Percentiles rank a stretch among this genome's conserved stretches.
These are phyloP conservation scores for Cicer pinnatifidum DNA, from an alignment of 306 rosid genomes.

Conservation along the genomic window DNA sequence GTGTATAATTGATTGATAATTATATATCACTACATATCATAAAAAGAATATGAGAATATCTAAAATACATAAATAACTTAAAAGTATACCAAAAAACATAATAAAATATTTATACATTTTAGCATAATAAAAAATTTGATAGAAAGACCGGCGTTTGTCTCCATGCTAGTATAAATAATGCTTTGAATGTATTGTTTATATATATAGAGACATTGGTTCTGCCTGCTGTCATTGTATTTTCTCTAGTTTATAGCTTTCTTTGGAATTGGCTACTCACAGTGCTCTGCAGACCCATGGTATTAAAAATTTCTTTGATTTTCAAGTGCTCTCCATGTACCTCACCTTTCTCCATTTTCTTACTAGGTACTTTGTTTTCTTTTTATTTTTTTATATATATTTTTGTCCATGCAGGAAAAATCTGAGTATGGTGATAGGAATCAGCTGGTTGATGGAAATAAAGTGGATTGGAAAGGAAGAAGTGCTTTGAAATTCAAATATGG, in stretches of 20 bases:
- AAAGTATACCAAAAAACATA: too few relatives aligned
- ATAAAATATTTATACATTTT: too few relatives aligned
- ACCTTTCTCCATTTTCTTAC: background rate
- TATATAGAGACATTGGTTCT: conserved; percentile 39
- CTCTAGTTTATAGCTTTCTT: conserved; percentile 34
- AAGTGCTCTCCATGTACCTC: background rate
- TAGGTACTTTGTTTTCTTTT: background rate
- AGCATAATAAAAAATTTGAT: too few relatives aligned
- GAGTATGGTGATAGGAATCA: conserved; percentile 40
- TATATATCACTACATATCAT: too few relatives aligned
- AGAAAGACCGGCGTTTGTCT: too few relatives aligned
- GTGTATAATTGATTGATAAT: too few relatives aligned
- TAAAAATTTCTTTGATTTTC: background rate
- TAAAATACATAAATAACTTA: too few relatives aligned
- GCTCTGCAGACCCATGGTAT: conserved; percentile 53
- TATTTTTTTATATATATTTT: background rate
- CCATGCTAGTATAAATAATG: background rate
- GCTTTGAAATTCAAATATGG: conserved; percentile 78
- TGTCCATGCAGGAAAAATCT: conserved; percentile 55
- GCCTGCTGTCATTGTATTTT: conserved; percentile 34
- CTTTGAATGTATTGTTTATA: conserved; percentile 19
- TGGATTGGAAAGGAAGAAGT: conserved; percentile 92
- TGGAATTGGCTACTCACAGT: conserved; percentile 22
- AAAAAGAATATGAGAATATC: too few relatives aligned
- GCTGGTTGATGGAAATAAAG: conserved; percentile 67